phyloP scores from a whole-genome alignment of 148 eudicot genomes.

The Rhododendron molle region DNA sequence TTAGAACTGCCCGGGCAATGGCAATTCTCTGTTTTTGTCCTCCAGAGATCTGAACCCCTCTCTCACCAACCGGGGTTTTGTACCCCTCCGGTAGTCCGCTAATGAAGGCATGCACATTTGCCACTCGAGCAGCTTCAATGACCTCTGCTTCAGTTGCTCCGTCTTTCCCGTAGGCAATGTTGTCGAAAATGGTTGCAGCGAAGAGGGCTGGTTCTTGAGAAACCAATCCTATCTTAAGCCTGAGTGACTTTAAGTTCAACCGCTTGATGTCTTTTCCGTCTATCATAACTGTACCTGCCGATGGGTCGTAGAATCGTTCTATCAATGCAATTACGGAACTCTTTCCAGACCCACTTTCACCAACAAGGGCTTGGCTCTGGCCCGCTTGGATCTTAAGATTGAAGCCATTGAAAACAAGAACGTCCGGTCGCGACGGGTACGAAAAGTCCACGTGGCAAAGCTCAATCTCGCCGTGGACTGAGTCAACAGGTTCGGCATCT shows the following conservation, averaged over 20 bases:
- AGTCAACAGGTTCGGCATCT: constrained; percentile 70
- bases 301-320: constrained; percentile 86
- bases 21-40: constrained; percentile 95
- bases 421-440: constrained; percentile 83
- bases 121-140: constrained; percentile 77
- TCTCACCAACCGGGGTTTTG: constrained; percentile 80
- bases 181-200: constrained; percentile 80
- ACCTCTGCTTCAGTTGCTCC: constrained; percentile 92
- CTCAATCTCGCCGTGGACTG: constrained; percentile 82
- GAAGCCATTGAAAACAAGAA: constrained; percentile 72
- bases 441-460: constrained; percentile 88
- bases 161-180: constrained; percentile 90
- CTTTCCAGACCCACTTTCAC: constrained; percentile 95
- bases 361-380: constrained; percentile 94
- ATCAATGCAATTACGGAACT: constrained; percentile 85
- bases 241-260: constrained; percentile 63
- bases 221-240: constrained; percentile 75
- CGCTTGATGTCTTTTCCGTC: constrained; percentile 89
- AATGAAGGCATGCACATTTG: constrained; percentile 80
- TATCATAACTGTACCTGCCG: constrained; percentile 79
- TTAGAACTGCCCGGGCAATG: constrained; percentile 84
- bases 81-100: constrained; percentile 92
- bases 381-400: constrained; percentile 87
- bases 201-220: constrained; percentile 96
- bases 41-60: constrained; percentile 93